phyloP scores from a whole-genome alignment of 73 alveolate species.

The Tetrahymena malaccensis region DNA sequence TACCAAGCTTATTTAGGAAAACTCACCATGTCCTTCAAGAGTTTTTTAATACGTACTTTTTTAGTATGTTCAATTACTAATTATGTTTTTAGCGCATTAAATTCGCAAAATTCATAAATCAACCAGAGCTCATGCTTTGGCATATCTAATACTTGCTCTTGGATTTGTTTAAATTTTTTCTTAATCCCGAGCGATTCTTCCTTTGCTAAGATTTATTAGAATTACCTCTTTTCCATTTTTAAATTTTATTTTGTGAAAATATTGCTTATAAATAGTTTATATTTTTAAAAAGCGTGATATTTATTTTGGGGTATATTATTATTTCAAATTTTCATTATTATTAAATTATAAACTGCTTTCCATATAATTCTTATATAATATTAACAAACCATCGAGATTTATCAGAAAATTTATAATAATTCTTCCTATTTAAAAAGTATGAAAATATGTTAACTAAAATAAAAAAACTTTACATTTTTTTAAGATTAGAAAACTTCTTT shows the following conservation, averaged over 20 bases:
- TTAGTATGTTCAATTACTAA: neutral
- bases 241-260: neutral
- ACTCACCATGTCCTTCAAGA: neutral
- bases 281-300: neutral
- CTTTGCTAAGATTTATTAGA: neutral
- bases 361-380: neutral
- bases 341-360: neutral
- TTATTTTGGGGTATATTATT: neutral
- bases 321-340: neutral
- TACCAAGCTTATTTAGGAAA: neutral
- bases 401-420: neutral
- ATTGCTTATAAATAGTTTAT: no score
- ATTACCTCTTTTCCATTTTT: neutral
- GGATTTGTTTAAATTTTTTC: neutral
- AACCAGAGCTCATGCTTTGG: neutral
- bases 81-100: neutral
- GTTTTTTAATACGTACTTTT: neutral
- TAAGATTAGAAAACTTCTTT: neutral
- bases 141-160: neutral
- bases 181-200: neutral
- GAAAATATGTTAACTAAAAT: neutral
- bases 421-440: neutral
- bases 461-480: no score
- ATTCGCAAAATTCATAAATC: neutral
- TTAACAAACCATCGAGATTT: neutral